phyloP scores from a whole-genome alignment of 768 basidiomycete species.

The Dioszegia crocea region DNA sequence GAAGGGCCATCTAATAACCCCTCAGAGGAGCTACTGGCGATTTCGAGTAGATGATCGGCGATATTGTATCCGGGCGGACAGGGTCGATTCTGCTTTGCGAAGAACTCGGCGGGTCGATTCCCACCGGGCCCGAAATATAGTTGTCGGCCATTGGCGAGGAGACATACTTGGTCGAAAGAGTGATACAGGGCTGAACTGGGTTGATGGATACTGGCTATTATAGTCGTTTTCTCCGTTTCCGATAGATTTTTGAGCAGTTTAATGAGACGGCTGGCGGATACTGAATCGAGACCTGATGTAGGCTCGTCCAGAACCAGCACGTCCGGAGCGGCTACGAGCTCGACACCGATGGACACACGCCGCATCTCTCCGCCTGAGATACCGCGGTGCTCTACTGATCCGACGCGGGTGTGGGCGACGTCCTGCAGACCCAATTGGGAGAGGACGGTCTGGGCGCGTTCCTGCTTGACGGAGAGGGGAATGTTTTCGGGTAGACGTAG shows the following conservation, averaged over 20 bases:
- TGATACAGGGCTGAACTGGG: slow-evolving; percentile 82
- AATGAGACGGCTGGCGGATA: slow-evolving; percentile 77
- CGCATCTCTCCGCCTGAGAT: slow-evolving; percentile 91
- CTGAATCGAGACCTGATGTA: slow-evolving; percentile 70
- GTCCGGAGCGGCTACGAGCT: slow-evolving; percentile 79
- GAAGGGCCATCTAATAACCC: slow-evolving; percentile 10
- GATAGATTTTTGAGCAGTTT: slow-evolving; percentile 71
- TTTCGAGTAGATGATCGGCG: slow-evolving; percentile 84
- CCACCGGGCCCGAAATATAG: slow-evolving; percentile 76
- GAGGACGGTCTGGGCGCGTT: slow-evolving; percentile 61
- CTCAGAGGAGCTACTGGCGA: slow-evolving; percentile 58
- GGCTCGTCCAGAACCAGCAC: slow-evolving; percentile 85
- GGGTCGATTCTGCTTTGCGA: slow-evolving; percentile 55
- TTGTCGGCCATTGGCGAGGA: slow-evolving; percentile 66
- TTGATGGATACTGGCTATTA: slow-evolving; percentile 84
- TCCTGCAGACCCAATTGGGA: slow-evolving; percentile 70
- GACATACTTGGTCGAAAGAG: slow-evolving; percentile 73
- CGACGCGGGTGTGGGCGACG: slow-evolving; percentile 68
- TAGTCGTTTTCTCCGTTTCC: slow-evolving; percentile 66
- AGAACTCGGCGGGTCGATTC: slow-evolving; percentile 65
- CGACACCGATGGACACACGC: slow-evolving; percentile 81
- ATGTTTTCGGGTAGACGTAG: slow-evolving; percentile 67
- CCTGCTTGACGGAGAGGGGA: slow-evolving; percentile 35
- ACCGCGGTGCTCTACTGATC: slow-evolving; percentile 68
- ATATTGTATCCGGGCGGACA: slow-evolving; percentile 83